These are phyloP conservation scores for Fraxinus sp. DNA, from an alignment of 305 asterid species.

Conservation along the genomic window DNA sequence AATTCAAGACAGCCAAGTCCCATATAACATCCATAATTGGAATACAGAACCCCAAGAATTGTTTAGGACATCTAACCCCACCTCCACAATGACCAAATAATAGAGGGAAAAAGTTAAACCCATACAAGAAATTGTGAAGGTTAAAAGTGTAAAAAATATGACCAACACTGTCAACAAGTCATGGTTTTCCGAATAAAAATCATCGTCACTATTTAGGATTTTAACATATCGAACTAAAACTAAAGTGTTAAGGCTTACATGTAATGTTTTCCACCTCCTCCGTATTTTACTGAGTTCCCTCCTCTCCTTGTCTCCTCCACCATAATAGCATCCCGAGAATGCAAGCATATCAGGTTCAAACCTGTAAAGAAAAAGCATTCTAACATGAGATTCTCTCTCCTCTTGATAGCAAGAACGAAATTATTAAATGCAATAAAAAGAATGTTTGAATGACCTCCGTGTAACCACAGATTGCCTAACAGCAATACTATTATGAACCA, in stretches of 20 bases:
- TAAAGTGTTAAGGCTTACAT: constrained; percentile 18
- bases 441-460: constrained; percentile 19
- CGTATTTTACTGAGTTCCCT: constrained; percentile 79
- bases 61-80: neutral
- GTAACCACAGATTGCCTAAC: neutral
- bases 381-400: constrained; percentile 18
- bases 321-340: constrained; percentile 96
- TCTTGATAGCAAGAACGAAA: neutral
- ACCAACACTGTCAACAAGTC: neutral
- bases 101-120: neutral
- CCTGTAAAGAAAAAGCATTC: constrained; percentile 47
- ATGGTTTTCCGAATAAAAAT: neutral
- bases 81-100: neutral
- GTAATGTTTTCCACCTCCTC: constrained; percentile 92
- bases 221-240: neutral
- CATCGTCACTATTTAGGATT: neutral
- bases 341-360: constrained; percentile 99
- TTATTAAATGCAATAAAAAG: constrained; percentile 3
- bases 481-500: neutral
- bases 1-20: constrained; percentile 17
- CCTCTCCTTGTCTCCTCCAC: constrained; percentile 97
- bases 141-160: neutral
- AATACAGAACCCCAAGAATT: neutral
- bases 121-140: neutral
- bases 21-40: constrained; percentile 13